These are phyloP conservation scores for Citrus mangshanensis DNA, from an alignment of 345 rosid genomes.

Conservation along the genomic window DNA sequence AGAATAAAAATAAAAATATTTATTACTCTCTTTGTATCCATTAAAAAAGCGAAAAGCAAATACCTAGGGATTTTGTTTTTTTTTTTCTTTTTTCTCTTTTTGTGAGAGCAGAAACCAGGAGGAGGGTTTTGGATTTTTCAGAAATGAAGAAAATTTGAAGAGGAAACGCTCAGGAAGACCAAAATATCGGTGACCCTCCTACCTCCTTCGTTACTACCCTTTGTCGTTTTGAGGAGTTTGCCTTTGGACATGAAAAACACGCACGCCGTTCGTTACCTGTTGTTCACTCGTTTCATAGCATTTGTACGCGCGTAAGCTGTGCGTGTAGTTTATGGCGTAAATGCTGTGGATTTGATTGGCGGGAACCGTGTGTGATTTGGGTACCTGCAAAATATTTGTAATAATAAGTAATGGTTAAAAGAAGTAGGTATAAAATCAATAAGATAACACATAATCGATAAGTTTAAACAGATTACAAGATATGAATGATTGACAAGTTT, in stretches of 20 bases:
- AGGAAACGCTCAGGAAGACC: neutral
- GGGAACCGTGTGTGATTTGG: neutral
- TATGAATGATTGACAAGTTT: neutral
- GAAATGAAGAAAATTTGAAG: constrained; percentile 16
- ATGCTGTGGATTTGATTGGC: neutral
- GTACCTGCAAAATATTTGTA: no score
- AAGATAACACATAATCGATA: no score
- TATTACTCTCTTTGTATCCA: constrained; percentile 14
- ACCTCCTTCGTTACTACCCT: neutral
- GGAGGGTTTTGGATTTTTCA: constrained; percentile 10
- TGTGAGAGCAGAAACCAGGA: constrained; percentile 9
- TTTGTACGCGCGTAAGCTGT: neutral
- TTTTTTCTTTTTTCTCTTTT: neutral
- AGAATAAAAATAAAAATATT: constrained; percentile 20
- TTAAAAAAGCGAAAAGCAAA: neutral
- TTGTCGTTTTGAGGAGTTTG: constrained; percentile 28
- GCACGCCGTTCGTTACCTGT: constrained; percentile 23
- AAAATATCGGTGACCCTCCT: neutral
- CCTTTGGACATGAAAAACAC: constrained; percentile 23
- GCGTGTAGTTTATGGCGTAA: neutral
- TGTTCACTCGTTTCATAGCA: constrained; percentile 23
- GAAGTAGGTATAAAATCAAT: no score
- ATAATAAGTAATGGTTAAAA: no score
- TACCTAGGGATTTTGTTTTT: neutral
- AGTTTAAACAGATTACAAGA: neutral